phyloP scores from a whole-genome alignment of 106 monocot genomes.

The Hemerocallis citrina region DNA sequence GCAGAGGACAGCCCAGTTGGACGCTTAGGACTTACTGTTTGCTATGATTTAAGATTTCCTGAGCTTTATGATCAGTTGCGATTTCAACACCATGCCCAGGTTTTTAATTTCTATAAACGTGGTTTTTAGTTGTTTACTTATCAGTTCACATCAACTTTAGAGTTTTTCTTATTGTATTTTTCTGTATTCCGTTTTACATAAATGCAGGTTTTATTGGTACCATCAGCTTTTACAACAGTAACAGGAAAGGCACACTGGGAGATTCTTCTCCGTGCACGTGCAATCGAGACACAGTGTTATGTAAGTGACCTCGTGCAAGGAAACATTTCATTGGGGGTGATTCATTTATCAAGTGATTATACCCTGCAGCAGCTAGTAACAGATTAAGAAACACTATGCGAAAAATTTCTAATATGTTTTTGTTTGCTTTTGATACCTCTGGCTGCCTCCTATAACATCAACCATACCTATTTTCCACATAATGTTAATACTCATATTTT shows the following conservation, averaged over 20 bases:
- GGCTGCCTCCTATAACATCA: too few relatives aligned
- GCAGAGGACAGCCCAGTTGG: constrained; percentile 79
- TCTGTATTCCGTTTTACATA: constrained; percentile 2
- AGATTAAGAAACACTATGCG: background rate
- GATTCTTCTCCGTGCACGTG: constrained; percentile 85
- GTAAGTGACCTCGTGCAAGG: constrained; percentile 36
- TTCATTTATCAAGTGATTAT: background rate
- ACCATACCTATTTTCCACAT: too few relatives aligned
- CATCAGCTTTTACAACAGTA: constrained; percentile 84
- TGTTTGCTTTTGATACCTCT: too few relatives aligned
- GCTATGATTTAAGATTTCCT: constrained; percentile 95
- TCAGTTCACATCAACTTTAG: background rate
- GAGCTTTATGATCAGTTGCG: constrained; percentile 76
- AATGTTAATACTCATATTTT: too few relatives aligned
- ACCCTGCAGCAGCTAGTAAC: background rate
- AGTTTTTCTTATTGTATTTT: background rate
- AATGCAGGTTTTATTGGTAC: constrained; percentile 76
- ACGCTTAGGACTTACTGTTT: constrained; percentile 75
- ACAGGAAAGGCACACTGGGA: constrained; percentile 97
- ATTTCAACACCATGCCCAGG: constrained; percentile 83
- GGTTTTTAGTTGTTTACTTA: background rate
- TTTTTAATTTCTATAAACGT: constrained; percentile 10
- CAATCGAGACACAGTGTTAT: constrained; percentile 96
- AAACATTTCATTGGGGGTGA: background rate
- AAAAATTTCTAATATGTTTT: too few relatives aligned